Base-by-base conservation (phyloP, 768 basidiomycete genomes). In the Gymnopilus junonius region DNA sequence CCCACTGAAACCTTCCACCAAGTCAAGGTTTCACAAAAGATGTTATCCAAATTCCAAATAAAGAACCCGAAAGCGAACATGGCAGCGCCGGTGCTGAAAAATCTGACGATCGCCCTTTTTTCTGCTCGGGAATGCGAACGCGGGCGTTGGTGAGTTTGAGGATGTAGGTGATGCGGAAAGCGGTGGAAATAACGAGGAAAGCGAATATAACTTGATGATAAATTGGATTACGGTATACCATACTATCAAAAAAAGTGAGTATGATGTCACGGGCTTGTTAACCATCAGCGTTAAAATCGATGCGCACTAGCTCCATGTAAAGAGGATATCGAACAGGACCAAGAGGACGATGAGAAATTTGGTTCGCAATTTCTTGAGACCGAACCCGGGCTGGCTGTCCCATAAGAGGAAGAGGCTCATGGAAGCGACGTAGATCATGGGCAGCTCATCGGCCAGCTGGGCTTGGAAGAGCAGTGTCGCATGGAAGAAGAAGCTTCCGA, bases 141-240 rank as follows among this genome's bases (percentile, higher is more conserved):
- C 79, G 72, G 21, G 74, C 70, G 32, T 80, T 70, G 29, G 84
- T 79, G 70, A 75, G 77, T 23, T 77, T 75, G 32, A 89, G 74
- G 32, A 92, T 81, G 67, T 87, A 84, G 0, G 75, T 70, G 46
- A 84, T 78, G 45, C 90, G 86, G 17, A 79, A 70, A 1, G 80
- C 71, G 15, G 78, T 80, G 8, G 73, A 67, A 39, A 91, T 58
- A 66, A 92, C 78, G 56, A 92, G 77, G 14, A 70, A 61, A 2
- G 82, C 92, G 71, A 93, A 94, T 1, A 91, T 85, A 23, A 86
- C 70, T 77, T 94, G 91, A 68, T 94, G 92, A 73, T 91, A 94
- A 2, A 93, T 78, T 0, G 92, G 92, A 68, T 93, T 91, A 25
- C 91, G 86, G 68, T 87, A 85, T 4, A 85, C 58, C 59, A 85